phyloP scores from a whole-genome alignment of 352 stramenopile genomes.

The Globisporangium middletonii region DNA sequence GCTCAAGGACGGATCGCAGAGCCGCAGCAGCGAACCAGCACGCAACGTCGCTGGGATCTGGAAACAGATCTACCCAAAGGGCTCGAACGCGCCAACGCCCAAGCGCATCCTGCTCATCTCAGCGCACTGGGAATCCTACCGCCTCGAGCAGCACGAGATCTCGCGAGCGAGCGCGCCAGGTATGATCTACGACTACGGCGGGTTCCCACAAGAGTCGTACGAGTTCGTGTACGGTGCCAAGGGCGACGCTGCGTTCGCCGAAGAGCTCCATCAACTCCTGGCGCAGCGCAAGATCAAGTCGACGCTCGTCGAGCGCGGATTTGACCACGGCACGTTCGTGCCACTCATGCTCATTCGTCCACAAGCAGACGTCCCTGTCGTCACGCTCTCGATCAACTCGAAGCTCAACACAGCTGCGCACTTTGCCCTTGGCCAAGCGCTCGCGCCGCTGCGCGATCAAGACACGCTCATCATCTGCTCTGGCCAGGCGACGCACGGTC shows the following conservation, averaged over 20 bases:
- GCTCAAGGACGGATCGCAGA: constrained; percentile 40
- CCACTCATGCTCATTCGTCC: constrained; percentile 82
- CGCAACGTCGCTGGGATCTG: constrained; percentile 40
- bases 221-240: constrained; percentile 70
- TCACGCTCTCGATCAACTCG: constrained; percentile 72
- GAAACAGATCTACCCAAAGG: constrained; percentile 37
- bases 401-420: constrained; percentile 47
- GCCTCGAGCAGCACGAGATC: constrained; percentile 40
- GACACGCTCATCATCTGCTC: constrained; percentile 84
- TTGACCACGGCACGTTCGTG: constrained; percentile 89
- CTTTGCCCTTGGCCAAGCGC: constrained; percentile 57
- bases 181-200: constrained; percentile 89
- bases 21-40: constrained; percentile 24
- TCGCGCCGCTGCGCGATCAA: constrained; percentile 55
- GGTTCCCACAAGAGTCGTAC: constrained; percentile 80
- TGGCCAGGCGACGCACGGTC: constrained; percentile 44
- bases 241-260: constrained; percentile 56
- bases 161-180: constrained; percentile 37
- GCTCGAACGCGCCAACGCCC: constrained; percentile 21
- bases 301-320: constrained; percentile 53
- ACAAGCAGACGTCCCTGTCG: constrained; percentile 80
- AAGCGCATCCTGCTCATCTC: constrained; percentile 81
- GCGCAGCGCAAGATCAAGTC: constrained; percentile 42
- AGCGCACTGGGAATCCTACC: constrained; percentile 77
- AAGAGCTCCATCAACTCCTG: constrained; percentile 56